Conservation (phyloP, 257 asterid genomes). For the Solanum pimpinellifolium region DNA sequence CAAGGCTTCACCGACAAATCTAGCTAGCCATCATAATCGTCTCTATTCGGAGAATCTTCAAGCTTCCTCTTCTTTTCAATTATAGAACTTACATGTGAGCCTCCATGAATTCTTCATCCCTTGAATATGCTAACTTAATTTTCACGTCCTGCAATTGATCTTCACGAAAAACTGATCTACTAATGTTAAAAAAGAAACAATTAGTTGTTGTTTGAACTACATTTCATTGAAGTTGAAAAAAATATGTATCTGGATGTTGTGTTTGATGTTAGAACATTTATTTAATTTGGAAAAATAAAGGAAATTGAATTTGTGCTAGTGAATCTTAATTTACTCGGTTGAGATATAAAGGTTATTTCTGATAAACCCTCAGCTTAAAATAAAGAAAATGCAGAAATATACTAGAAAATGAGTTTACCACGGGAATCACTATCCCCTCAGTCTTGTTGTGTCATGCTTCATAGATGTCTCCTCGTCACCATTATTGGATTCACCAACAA, state of each 20-base stretch:
- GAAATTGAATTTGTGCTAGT: not conserved
- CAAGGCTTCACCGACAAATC: not conserved
- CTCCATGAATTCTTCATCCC: conserved; percentile 40
- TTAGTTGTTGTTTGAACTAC: not conserved
- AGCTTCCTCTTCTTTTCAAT: conserved; percentile 32
- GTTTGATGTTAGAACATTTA: not conserved
- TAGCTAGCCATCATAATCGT: not conserved
- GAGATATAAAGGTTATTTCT: not conserved
- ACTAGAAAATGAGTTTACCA: conserved; percentile 23
- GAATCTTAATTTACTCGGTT: not conserved
- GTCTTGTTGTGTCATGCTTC: not conserved
- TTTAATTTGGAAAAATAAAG: not conserved
- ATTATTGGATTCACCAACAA: not conserved
- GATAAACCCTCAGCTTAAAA: not conserved
- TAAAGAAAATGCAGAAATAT: not conserved
- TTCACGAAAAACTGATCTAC: conserved; percentile 26
- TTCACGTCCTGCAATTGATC: conserved; percentile 28
- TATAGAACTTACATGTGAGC: conserved; percentile 21
- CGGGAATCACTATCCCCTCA: conserved; percentile 26
- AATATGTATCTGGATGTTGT: not conserved
- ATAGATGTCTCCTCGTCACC: conserved; percentile 3
- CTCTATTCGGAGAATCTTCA: conserved; percentile 3
- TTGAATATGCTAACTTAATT: conserved; percentile 33
- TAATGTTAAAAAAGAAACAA: conserved; percentile 1
- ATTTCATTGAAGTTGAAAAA: not conserved